Conservation (phyloP, 2,329 filamentous ascomycete species). For the Ophiostoma piceae region DNA sequence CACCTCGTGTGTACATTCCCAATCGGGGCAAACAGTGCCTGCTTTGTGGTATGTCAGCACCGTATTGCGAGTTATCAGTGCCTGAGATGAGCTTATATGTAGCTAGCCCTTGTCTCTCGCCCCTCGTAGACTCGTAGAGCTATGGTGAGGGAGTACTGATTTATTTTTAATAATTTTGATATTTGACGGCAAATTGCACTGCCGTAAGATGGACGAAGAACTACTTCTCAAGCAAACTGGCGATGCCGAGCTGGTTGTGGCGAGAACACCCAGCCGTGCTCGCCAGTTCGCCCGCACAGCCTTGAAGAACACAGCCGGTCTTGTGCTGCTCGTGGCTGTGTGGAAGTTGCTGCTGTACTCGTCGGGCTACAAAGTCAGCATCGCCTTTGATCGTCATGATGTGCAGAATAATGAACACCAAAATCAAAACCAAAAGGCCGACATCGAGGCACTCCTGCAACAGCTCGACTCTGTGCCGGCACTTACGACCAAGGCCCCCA, state of each 20-base stretch:
- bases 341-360: constrained; percentile 12
- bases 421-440: neutral
- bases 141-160: neutral
- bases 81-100: neutral
- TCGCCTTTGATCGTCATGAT: constrained; percentile 4
- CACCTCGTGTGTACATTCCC: constrained; percentile 14
- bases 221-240: constrained; percentile 6
- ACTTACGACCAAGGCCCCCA: constrained; percentile 33
- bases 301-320: neutral
- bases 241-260: neutral
- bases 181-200: neutral
- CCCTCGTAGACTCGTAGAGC: neutral
- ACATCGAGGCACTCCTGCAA: constrained; percentile 7
- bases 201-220: constrained; percentile 7
- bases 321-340: constrained; percentile 11
- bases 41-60: neutral
- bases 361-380: constrained; percentile 6
- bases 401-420: neutral
- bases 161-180: neutral
- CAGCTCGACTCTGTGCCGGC: constrained; percentile 13
- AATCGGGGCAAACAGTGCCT: constrained; percentile 12
- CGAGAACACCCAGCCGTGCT: constrained; percentile 9
- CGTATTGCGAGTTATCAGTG: neutral
- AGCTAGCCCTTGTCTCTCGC: neutral
- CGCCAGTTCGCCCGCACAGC: constrained; percentile 8